Conservation (phyloP, 768 basidiomycete genomes). For the Lenzites betulinus region DNA sequence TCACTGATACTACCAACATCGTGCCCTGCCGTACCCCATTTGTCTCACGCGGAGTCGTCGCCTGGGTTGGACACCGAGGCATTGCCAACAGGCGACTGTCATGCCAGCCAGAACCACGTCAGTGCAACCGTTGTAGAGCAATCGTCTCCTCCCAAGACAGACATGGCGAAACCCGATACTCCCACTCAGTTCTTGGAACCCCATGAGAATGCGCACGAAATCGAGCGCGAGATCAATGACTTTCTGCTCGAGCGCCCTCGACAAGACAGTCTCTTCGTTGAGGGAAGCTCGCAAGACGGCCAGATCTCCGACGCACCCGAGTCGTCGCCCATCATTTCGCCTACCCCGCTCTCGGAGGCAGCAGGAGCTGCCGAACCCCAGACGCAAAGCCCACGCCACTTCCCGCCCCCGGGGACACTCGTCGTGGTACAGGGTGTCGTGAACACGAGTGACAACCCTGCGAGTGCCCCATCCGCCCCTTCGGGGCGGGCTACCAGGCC, state of each 20-base stretch:
- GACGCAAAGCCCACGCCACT: conserved; percentile 32
- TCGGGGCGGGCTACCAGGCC: conserved; percentile 18
- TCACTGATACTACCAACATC: neutral
- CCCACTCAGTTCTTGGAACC: neutral
- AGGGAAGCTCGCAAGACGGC: conserved; percentile 18
- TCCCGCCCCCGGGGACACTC: conserved; percentile 75
- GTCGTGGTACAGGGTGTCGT: conserved; percentile 86
- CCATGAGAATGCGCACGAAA: conserved; percentile 6
- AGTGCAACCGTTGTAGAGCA: neutral
- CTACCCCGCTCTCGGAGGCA: neutral
- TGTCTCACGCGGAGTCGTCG: neutral
- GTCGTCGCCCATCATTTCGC: neutral
- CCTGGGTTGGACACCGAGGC: neutral
- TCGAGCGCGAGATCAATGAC: conserved; percentile 25
- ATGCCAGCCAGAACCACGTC: neutral
- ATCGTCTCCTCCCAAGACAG: neutral
- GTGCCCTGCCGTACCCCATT: neutral
- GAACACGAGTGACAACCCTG: conserved; percentile 69
- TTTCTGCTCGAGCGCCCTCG: conserved; percentile 18
- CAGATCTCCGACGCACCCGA: neutral
- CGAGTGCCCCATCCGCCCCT: conserved; percentile 20
- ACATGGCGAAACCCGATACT: conserved; percentile 2
- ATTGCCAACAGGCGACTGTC: neutral
- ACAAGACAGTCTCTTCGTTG: conserved; percentile 10
- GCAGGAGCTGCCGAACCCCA: conserved; percentile 3